Evolutionary conservation across 352 stramenopile genomes (phyloP).

Genomic region (Globisporangium echinulatum): DNA sequence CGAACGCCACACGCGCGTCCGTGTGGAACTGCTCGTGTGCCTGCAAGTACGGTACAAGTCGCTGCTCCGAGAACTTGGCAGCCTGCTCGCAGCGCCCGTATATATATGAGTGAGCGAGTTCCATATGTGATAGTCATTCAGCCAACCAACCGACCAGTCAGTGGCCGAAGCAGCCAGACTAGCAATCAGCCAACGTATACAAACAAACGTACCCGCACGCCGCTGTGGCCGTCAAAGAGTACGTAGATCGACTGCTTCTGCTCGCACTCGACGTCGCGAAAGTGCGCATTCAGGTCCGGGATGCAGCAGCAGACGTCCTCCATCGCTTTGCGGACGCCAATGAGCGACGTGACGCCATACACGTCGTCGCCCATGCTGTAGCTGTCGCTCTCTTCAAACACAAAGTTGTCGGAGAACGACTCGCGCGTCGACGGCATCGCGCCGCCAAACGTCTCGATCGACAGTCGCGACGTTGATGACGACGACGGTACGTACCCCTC

Average conservation of each 20-base stretch:
- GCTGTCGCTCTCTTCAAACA: constrained; percentile 57
- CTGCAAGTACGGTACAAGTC: constrained; percentile 60
- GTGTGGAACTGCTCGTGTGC: constrained; percentile 57
- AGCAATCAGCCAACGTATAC: not conserved
- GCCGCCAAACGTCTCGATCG: constrained; percentile 30
- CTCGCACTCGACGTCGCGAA: constrained; percentile 30
- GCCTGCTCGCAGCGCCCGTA: constrained; percentile 27
- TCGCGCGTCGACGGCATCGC: constrained; percentile 30
- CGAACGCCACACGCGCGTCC: constrained; percentile 58
- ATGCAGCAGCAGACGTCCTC: constrained; percentile 83
- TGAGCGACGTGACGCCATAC: constrained; percentile 74
- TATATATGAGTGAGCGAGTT: not conserved
- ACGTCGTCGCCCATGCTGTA: constrained; percentile 61
- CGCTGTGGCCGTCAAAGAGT: constrained; percentile 81
- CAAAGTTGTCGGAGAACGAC: constrained; percentile 48
- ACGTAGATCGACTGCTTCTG: constrained; percentile 68
- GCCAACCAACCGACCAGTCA: not conserved
- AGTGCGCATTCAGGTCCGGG: constrained; percentile 55
- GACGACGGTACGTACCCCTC: constrained; percentile 25
- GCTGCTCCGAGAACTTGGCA: constrained; percentile 69
- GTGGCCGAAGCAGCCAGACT: not conserved
- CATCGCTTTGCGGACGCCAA: constrained; percentile 67
- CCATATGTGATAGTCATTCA: not conserved
- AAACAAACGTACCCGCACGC: constrained; percentile 44
- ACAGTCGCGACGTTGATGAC: constrained; percentile 24